A percentile compares a stretch with the other conserved stretches of the same genome.
These are phyloP conservation scores for Pisolithus thermaeus DNA, from an alignment of 1,284 basidiomycete genomes.

Conservation along the genomic window DNA sequence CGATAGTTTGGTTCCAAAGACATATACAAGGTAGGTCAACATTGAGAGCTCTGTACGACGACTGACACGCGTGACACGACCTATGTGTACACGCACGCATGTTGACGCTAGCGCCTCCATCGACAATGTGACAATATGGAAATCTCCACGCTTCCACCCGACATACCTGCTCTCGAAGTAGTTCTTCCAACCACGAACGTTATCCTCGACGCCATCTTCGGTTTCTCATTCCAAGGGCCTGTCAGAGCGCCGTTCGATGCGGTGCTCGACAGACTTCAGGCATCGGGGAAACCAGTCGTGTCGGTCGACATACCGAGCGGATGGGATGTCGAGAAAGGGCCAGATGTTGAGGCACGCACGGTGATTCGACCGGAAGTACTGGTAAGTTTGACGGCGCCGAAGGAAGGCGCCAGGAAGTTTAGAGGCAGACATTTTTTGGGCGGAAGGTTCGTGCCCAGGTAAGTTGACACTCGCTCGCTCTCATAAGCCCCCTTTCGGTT, in stretches of 20 bases:
- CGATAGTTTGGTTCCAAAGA: constrained; percentile 79
- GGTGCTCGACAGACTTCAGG: constrained; percentile 64
- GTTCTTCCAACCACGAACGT: constrained; percentile 71
- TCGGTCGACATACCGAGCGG: constrained; percentile 96
- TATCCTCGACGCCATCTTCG: constrained; percentile 93
- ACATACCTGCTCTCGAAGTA: constrained; percentile 44
- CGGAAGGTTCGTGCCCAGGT: constrained; percentile 85
- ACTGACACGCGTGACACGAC: not conserved
- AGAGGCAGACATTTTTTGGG: constrained; percentile 89
- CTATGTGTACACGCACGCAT: not conserved
- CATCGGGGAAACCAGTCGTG: constrained; percentile 70
- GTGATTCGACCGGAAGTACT: constrained; percentile 74
- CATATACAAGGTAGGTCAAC: constrained; percentile 62
- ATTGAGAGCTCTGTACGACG: not conserved
- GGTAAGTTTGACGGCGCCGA: constrained; percentile 91
- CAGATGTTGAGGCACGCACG: constrained; percentile 40
- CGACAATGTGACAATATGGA: constrained; percentile 85
- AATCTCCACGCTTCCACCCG: constrained; percentile 60
- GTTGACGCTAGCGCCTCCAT: constrained; percentile 57
- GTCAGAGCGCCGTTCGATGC: constrained; percentile 83
- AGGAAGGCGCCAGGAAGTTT: constrained; percentile 77
- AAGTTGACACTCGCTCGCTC: constrained; percentile 20
- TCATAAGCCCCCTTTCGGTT: not conserved
- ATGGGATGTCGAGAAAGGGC: constrained; percentile 88
- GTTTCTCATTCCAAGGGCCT: constrained; percentile 92